Evolutionary conservation across 805 yeast species (phyloP).

Genomic region (Cyberlindnera euphorbiae): DNA sequence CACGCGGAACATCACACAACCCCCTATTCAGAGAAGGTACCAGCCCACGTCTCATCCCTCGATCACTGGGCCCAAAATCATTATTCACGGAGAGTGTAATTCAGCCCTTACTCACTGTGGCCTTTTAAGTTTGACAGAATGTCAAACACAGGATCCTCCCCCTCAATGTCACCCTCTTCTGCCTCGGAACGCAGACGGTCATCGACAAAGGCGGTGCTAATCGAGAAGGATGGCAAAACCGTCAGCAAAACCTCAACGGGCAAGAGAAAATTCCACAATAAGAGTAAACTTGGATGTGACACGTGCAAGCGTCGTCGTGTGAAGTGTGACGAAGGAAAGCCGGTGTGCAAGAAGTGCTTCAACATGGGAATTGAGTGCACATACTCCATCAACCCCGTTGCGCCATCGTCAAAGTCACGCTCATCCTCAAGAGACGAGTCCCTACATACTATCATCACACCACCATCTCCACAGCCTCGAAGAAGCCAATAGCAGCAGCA

Average conservation of each 20-base stretch:
- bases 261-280: conserved; percentile 83
- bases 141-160: too few relatives aligned
- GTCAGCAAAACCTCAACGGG: conserved; percentile 47
- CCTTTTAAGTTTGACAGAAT: too few relatives aligned
- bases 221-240: conserved; percentile 35
- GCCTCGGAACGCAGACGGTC: conserved; percentile 8
- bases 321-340: conserved; percentile 86
- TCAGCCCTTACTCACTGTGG: too few relatives aligned
- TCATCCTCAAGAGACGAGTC: neutral
- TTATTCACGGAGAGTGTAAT: too few relatives aligned
- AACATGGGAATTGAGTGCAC: conserved; percentile 78
- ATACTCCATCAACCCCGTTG: conserved; percentile 32
- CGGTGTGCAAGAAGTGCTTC: conserved; percentile 72
- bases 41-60: too few relatives aligned
- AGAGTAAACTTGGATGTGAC: conserved; percentile 83
- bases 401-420: neutral
- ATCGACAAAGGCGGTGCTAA: conserved; percentile 17
- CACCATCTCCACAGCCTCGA: conserved; percentile 1
- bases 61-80: too few relatives aligned
- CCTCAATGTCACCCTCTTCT: conserved; percentile 5
- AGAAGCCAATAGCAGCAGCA: neutral
- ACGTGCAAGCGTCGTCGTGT: conserved; percentile 88
- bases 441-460: neutral
- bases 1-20: too few relatives aligned
- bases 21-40: too few relatives aligned